A percentile compares a stretch with the other conserved stretches of the same genome.
Conservation (phyloP, 805 yeast genomes). For the Lachancea cidri region DNA sequence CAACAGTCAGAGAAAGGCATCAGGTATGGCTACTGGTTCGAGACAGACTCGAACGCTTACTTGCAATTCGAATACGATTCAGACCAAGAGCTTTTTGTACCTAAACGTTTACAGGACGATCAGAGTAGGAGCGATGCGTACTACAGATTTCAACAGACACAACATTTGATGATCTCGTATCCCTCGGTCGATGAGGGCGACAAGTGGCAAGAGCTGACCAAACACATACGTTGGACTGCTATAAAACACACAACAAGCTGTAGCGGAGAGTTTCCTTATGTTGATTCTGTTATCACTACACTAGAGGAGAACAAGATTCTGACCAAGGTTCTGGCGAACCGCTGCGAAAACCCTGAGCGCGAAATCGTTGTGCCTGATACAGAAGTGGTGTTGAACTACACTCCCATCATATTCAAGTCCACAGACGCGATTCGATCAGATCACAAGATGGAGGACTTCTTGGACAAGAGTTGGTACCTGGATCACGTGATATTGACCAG, state of each 20-base stretch:
- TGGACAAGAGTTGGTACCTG: slow-evolving; percentile 62
- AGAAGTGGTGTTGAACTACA: slow-evolving; percentile 18
- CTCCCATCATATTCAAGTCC: slow-evolving; percentile 26
- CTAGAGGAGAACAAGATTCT: slow-evolving; percentile 21
- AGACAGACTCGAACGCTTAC: slow-evolving; percentile 4
- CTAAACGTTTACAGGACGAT: slow-evolving; percentile 1
- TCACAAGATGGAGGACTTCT: slow-evolving; percentile 44
- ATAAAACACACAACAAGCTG: slow-evolving; percentile 6
- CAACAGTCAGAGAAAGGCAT: slow-evolving; percentile 13
- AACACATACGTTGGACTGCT: slow-evolving; percentile 15
- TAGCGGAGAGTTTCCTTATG: slow-evolving; percentile 13
- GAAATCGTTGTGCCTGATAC: slow-evolving; percentile 1
- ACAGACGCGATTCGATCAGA: slow-evolving; percentile 27
- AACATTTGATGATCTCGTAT: slow-evolving; percentile 18
- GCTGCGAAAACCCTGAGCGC: background rate
- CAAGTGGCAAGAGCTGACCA: slow-evolving; percentile 16
- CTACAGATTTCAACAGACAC: slow-evolving; percentile 4
- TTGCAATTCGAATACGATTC: slow-evolving; percentile 16
- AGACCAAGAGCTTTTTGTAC: slow-evolving; percentile 14
- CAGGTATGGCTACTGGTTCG: slow-evolving; percentile 32
- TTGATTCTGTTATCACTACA: slow-evolving; percentile 30
- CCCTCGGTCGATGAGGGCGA: slow-evolving; percentile 20
- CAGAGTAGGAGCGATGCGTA: slow-evolving; percentile 1
- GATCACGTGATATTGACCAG: slow-evolving; percentile 29
- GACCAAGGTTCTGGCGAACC: slow-evolving; percentile 10